Evolutionary conservation across 2,329 filamentous ascomycete species (phyloP), one percentile per base, ranked within the genome.

Genomic region (Fulvia fulva): DNA sequence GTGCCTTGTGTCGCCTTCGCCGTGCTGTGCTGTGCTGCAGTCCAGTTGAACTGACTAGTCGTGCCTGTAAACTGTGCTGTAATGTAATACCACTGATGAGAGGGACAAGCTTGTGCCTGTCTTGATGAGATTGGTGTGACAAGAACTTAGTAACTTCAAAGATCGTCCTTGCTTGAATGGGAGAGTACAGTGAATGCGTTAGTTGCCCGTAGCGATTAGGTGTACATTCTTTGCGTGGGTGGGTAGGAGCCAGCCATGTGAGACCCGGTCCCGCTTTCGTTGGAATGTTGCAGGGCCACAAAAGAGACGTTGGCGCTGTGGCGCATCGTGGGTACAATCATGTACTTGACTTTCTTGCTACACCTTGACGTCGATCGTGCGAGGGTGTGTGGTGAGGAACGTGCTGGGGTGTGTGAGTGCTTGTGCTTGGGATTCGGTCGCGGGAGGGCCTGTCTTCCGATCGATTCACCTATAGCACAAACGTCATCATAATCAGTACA

Each of bases 141-240:
- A 19, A 7, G 14, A 26, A 25, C 3, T 28, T 32, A 5, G 9
- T n/a, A 1, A 25, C 14, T 5, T 50, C 11, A 12, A 3, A 28
- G 30, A 3, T 19, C 32, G 52, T 47, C 52, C 52, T 54, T 44
- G 37, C 52, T 1, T 46, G 25, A 30, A n/a, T n/a, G n/a, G 14
- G 16, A 41, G 14, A 41, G 37, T 41, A 41, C 37, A 41, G 37
- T n/a, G 37, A 50, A 26, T 50, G 47, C n/a, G 44, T 25, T 2
- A 45, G 52, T 54, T 34, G 26, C 52, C 43, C 52, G 16, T 54
- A 32, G 52, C 41, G 37, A 54, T 54, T 30, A 46, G 37, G 25
- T 54, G 52, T 41, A 46, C 52, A 54, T 54, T 54, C 52, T 54
- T n/a, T 54, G 25, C 19, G 8, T 16, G 16, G 5, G 16, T 19